Conservation (phyloP, 441 rosid species). For the Arabidopsis hybrid region DNA sequence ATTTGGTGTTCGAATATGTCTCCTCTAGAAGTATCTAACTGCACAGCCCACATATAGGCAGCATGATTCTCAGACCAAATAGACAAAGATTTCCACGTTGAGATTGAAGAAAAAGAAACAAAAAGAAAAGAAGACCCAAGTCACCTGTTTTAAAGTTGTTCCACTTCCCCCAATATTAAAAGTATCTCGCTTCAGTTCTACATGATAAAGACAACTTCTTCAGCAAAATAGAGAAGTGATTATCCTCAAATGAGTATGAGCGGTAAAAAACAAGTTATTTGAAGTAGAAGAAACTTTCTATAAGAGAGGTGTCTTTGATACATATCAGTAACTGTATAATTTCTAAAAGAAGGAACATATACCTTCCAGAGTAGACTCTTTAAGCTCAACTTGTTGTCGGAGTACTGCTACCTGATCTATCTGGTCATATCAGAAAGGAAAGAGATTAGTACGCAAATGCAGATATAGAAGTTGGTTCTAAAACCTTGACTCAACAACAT, state of each 20-base stretch:
- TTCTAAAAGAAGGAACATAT: slow-evolving; percentile 23
- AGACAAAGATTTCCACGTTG: slow-evolving; percentile 14
- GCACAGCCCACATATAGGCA: slow-evolving; percentile 39
- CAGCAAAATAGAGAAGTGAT: slow-evolving; percentile 7
- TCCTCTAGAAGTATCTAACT: slow-evolving; percentile 77
- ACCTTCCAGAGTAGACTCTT: slow-evolving; percentile 82
- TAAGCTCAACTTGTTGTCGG: slow-evolving; percentile 68
- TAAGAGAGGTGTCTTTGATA: slow-evolving; percentile 12
- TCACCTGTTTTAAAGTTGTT: slow-evolving; percentile 58
- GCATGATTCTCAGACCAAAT: slow-evolving; percentile 37
- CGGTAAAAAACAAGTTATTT: slow-evolving; percentile 4
- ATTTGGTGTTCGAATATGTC: slow-evolving; percentile 72
- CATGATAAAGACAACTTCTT: slow-evolving; percentile 41
- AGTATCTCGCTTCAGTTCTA: slow-evolving; percentile 71
- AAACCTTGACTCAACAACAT: slow-evolving; percentile 22
- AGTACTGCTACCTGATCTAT: slow-evolving; percentile 69
- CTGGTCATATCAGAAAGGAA: slow-evolving; percentile 53
- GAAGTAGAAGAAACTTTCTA: slow-evolving; percentile 18
- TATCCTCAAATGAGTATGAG: slow-evolving; percentile 17
- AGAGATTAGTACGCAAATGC: slow-evolving; percentile 19
- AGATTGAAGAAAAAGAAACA: neutral
- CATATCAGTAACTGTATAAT: neutral
- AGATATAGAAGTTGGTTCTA: neutral
- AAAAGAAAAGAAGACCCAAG: slow-evolving; percentile 32
- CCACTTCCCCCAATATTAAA: slow-evolving; percentile 53